Percentiles rank a stretch among this genome's conserved stretches.
phyloP scores from a whole-genome alignment of 208 protist genomes.

The Leishmania turanica region DNA sequence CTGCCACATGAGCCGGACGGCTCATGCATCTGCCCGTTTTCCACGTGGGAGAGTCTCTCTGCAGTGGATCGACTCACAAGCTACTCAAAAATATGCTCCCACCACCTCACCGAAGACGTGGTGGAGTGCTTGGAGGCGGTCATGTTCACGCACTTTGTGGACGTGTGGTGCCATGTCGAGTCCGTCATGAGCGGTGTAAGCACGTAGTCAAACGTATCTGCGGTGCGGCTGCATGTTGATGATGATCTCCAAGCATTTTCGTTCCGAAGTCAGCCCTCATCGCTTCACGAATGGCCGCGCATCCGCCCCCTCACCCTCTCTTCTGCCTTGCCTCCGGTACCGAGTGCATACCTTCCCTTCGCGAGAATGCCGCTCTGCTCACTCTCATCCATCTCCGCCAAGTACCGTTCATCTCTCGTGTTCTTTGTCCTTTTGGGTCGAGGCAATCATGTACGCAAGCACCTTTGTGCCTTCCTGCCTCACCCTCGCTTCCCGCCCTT shows the following conservation, averaged over 20 bases:
- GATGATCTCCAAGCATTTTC: not conserved
- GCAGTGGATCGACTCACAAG: not conserved
- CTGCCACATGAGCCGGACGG: not conserved
- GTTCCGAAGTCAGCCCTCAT: not conserved
- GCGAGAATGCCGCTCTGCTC: not conserved
- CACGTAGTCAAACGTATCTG: not conserved
- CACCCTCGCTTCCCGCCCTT: not conserved
- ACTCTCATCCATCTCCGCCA: not conserved
- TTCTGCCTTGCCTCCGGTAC: not conserved
- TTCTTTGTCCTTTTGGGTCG: not conserved
- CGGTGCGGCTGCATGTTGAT: not conserved
- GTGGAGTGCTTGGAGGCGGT: slow-evolving; percentile 10
- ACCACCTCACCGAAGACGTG: slow-evolving; percentile 13
- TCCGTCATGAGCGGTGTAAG: not conserved
- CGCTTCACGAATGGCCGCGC: not conserved
- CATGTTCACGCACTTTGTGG: slow-evolving; percentile 6
- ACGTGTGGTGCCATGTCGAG: slow-evolving; percentile 12
- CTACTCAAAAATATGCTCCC: slow-evolving; percentile 13
- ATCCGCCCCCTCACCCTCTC: not conserved
- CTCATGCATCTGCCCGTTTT: not conserved
- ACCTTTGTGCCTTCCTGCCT: not conserved
- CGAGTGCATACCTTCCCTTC: not conserved
- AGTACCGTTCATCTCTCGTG: not conserved
- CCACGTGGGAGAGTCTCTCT: slow-evolving; percentile 8
- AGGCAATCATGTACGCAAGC: not conserved